A percentile compares a stretch with the other conserved stretches of the same genome.
Conservation (phyloP, 768 basidiomycete genomes). For the Xanthoconium purpureum region DNA sequence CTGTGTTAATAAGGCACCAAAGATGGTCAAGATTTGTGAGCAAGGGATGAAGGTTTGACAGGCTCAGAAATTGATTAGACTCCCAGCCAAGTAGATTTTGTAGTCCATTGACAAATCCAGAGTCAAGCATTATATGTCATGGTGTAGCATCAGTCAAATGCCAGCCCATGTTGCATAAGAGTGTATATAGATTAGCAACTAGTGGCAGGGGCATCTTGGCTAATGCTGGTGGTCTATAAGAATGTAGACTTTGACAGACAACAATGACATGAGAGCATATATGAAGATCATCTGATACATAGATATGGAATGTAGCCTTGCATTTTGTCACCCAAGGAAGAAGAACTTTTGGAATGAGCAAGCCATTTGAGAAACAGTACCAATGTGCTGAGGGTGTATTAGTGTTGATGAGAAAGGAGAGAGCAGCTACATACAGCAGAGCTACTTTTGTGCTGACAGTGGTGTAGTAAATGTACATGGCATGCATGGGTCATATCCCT, state of each 20-base stretch:
- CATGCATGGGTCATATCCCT: not conserved
- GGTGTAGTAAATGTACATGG: not conserved
- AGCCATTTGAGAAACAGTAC: not conserved
- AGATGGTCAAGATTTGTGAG: not conserved
- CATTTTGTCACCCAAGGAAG: not conserved
- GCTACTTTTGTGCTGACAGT: not conserved
- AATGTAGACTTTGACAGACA: conserved; percentile 8
- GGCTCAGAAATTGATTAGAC: not conserved
- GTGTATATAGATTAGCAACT: not conserved
- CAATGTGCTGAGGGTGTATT: not conserved
- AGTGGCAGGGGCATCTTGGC: not conserved
- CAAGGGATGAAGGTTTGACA: conserved; percentile 5
- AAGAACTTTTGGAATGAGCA: not conserved
- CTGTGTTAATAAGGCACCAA: not conserved
- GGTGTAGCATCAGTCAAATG: conserved; percentile 3
- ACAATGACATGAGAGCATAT: not conserved
- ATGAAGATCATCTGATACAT: not conserved
- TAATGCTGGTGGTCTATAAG: not conserved
- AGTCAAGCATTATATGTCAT: not conserved
- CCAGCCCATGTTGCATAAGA: not conserved
- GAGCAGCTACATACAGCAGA: not conserved
- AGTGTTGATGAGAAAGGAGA: not conserved
- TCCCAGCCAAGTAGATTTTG: not conserved
- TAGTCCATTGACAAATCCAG: not conserved
- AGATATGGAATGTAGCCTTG: not conserved